Evolutionary conservation across 305 asterid genomes (phyloP), one percentile per base, ranked within the genome.

Genomic region (Andrographis paniculata): DNA sequence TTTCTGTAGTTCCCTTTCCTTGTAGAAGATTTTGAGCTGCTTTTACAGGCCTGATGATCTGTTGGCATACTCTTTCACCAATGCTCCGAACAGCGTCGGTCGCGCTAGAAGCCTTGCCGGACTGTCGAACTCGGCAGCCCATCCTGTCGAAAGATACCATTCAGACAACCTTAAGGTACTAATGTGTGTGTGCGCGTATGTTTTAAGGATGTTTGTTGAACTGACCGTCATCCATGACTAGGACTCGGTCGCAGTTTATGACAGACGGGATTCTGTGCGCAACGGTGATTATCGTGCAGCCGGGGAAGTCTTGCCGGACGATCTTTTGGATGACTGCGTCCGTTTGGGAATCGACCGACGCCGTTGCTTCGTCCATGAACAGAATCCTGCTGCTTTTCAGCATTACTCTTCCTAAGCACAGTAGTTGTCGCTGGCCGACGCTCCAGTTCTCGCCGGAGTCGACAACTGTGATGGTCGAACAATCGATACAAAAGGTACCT

Each of bases 401-500:
- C 79, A 79, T 56, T 1, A 79, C 89, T 20, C 89, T 55, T 44
- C 84, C 84, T 48, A 76, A 50, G 68, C 84, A 79, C n/a, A 79
- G 71, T 3, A 79, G 89, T n/a, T 79, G 84, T 1, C 82, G 36
- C 21, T 79, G 84, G 15, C 88, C 88, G 37, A 79, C 74, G 49
- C 84, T 79, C 88, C 88, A 79, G 54, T 79, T 79, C 16, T 84
- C 92, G 18, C 95, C 95, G 2, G 63, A 43, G 21, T 81, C 89
- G 14, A 60, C 77, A 48, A 85, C 94, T 72, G 38, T 33, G 14
- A 10, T 6, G 8, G 11, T 33, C 2, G 9, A 9, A 2, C 12
- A 0, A 6, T 27, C 33, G 6, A 27, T 10, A 0, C 12, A 4
- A 5, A 39, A 9, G 6, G 18, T 3, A 5, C 7, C 12, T 28